Evolutionary conservation across 305 asterid species (phyloP).

Genomic region (Stenogyne calaminthoides): DNA sequence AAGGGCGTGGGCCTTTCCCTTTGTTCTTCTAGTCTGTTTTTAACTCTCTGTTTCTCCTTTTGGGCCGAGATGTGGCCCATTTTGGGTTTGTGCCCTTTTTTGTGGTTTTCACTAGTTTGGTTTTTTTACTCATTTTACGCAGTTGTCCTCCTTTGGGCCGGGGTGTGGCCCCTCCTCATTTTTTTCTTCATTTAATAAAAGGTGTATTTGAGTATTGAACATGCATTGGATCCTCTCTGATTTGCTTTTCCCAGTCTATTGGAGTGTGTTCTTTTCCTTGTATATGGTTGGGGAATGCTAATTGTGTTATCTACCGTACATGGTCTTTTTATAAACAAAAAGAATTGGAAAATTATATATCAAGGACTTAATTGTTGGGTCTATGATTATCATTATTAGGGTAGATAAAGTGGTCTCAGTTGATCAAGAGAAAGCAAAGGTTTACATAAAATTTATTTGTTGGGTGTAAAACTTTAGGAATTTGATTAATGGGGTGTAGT

Average conservation of each 20-base stretch:
- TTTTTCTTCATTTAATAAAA: too few relatives aligned
- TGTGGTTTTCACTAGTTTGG: too few relatives aligned
- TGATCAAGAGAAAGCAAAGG: slow-evolving; percentile 29
- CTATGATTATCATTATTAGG: slow-evolving; percentile 12
- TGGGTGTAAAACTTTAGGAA: slow-evolving; percentile 60
- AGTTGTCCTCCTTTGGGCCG: too few relatives aligned
- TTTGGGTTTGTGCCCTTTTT: too few relatives aligned
- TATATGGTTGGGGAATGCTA: slow-evolving; percentile 4
- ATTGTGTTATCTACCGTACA: background rate
- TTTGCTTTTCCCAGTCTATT: slow-evolving; percentile 6
- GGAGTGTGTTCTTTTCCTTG: background rate
- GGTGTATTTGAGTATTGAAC: too few relatives aligned
- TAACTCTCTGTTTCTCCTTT: too few relatives aligned
- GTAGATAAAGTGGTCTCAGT: slow-evolving; percentile 23
- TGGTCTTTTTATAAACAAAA: background rate
- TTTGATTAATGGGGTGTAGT: too few relatives aligned
- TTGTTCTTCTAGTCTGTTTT: too few relatives aligned
- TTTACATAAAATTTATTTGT: slow-evolving; percentile 39
- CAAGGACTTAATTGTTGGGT: slow-evolving; percentile 3
- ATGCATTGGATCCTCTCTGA: background rate
- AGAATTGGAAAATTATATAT: background rate
- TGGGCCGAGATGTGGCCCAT: too few relatives aligned
- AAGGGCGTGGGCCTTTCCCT: too few relatives aligned
- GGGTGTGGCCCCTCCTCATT: too few relatives aligned
- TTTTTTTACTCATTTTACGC: too few relatives aligned